Base-by-base conservation (phyloP, 129 eudicot genomes). In the Helichrysum umbraculigerum region DNA sequence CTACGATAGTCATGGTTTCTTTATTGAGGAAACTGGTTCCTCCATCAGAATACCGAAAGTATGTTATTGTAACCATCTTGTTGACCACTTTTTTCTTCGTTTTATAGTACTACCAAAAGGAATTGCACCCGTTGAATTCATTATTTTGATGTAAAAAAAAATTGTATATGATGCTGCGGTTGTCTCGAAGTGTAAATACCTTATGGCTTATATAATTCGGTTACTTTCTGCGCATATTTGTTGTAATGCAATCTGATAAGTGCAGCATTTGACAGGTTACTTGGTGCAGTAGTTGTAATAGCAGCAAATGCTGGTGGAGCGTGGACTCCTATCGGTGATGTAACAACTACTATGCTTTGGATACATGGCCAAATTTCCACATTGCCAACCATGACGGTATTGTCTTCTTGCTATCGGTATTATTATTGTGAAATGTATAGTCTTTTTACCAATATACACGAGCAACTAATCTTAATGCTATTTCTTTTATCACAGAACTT, bases 291-390 rank as follows among this genome's bases (percentile, higher is more conserved):
- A 77, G 92, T 94, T 61, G 98, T 94, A 63, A 87, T 94, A 50
- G 97, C 98, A 69, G 98, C 98, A 79, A 94, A 94, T 86, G 90
- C 98, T 75, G 98, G 98, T 66, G 98, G 98, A 57, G 97, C 98
- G 33, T 94, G 98, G 98, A 87, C 97, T 65, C 98, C 98, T 14
- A 94, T 94, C 72, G 98, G 98, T 78, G 98, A 94, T 82, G 98
- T 94, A 74, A 94, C 98, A 12, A 94, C 98, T 37, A 94, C 98
- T 70, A 94, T 94, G 98, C 93, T 94, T 56, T 94, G 98, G 98
- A 94, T 94, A 80, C 98, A 94, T 76, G 98, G 98, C 81, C 98
- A 94, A 86, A 87, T 94, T 78, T 76, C 96, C 72, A 94, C 98
- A 35, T 58, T 91, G 85, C 96, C 75, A 77, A 94, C 98, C 66